Conservation (phyloP, 495 filamentous ascomycete genomes). For the Aeminium ludgeri region DNA sequence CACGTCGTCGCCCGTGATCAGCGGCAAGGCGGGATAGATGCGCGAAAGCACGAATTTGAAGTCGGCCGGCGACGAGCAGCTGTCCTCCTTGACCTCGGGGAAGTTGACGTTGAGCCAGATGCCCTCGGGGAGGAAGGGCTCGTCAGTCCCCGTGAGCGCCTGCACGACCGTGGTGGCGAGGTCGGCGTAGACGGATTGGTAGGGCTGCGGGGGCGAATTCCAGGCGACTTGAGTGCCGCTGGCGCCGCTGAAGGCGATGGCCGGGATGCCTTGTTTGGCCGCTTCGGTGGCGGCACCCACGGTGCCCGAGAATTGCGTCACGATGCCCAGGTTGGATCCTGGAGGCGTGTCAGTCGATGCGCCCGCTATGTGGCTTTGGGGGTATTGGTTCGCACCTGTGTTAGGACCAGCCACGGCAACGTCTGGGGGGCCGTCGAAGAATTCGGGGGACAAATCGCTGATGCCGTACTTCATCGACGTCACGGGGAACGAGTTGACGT, state of each 20-base stretch:
- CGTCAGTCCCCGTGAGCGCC: conserved; percentile 33
- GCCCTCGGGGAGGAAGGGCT: conserved; percentile 41
- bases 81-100: conserved; percentile 29
- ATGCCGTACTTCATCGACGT: conserved; percentile 50
- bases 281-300: conserved; percentile 44
- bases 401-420: conserved; percentile 47
- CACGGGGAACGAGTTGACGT: conserved; percentile 53
- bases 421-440: conserved; percentile 35
- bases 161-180: conserved; percentile 41
- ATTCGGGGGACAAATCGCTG: conserved; percentile 32
- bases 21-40: conserved; percentile 33
- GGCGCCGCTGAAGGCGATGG: conserved; percentile 45
- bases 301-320: conserved; percentile 42
- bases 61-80: conserved; percentile 31
- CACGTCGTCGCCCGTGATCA: conserved; percentile 38
- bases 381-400: too few relatives aligned
- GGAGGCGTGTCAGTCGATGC: conserved; percentile 35
- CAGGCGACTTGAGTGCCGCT: conserved; percentile 35
- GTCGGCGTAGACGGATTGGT: conserved; percentile 42
- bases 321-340: conserved; percentile 39
- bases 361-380: too few relatives aligned
- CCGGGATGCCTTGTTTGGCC: conserved; percentile 38
- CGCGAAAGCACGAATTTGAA: conserved; percentile 46
- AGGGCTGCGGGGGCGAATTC: conserved; percentile 30
- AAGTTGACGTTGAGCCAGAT: conserved; percentile 56